A percentile compares a stretch with the other conserved stretches of the same genome.
Evolutionary conservation across 78 protist genomes (phyloP).

Genomic region (Dictyostelium intermedium): DNA sequence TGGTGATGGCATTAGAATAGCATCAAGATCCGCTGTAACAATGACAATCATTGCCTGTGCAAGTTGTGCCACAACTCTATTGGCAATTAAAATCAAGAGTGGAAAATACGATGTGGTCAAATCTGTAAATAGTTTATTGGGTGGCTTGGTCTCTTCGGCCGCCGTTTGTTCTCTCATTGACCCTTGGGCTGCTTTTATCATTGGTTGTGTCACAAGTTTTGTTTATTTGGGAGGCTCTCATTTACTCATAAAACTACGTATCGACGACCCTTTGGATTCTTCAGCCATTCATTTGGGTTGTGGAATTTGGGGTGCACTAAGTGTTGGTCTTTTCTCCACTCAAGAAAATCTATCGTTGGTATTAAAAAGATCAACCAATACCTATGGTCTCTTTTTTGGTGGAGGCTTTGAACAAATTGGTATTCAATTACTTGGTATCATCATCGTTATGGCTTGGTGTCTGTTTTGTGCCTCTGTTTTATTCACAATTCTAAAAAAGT

Average conservation of each 20-base stretch:
- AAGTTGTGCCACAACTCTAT: slow-evolving; percentile 64
- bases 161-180: slow-evolving; percentile 79
- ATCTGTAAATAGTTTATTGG: slow-evolving; percentile 83
- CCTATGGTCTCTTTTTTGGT: slow-evolving; percentile 70
- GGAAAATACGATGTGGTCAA: slow-evolving; percentile 23
- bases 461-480: slow-evolving; percentile 2
- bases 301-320: slow-evolving; percentile 89
- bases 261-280: slow-evolving; percentile 93
- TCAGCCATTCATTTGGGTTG: slow-evolving; percentile 84
- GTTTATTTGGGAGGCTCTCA: slow-evolving; percentile 57
- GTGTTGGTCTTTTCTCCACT: slow-evolving; percentile 72
- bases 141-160: slow-evolving; percentile 86
- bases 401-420: slow-evolving; percentile 74
- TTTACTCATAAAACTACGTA: slow-evolving; percentile 4
- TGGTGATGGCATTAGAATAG: slow-evolving; percentile 29
- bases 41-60: slow-evolving; percentile 81
- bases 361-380: not conserved
- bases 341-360: not conserved
- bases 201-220: slow-evolving; percentile 76
- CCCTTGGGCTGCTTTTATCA: slow-evolving; percentile 89
- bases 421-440: slow-evolving; percentile 59
- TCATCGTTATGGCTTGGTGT: slow-evolving; percentile 60
- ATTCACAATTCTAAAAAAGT: slow-evolving; percentile 35
- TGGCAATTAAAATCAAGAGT: slow-evolving; percentile 35
- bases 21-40: slow-evolving; percentile 62